Evolutionary conservation across 2,329 filamentous ascomycete species (phyloP), one percentile per base, ranked within the genome.

Genomic region (Fusarium dlaminii): DNA sequence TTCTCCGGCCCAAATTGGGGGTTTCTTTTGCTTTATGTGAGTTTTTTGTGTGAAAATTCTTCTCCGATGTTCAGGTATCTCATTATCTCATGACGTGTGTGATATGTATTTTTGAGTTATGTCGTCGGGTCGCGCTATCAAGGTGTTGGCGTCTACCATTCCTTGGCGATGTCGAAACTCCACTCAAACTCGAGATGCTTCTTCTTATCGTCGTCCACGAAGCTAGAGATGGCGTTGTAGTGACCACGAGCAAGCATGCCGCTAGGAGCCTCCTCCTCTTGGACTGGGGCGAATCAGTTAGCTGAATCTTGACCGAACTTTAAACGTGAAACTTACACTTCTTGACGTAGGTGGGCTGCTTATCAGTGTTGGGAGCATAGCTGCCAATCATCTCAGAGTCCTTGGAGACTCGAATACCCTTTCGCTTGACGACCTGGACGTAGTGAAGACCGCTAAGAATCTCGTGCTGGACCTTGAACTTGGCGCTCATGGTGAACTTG

Each of bases 341-440:
- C 89, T 98, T 98, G 83, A 91, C 91, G 84, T 98, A 97, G 72
- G 92, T 83, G 15, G 93, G 91, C 84, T 94, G 94, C 84, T 94
- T 93, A 73, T 94, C 93, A 24, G 96, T 98, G 87, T 92, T 98
- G 75, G 96, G 96, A 63, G 94, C 93, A 81, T 96, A 99, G 79
- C 94, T 97, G 77, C 96, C 95, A 89, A 99, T 93, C 96, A 99
- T 99, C 87, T 98, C 96, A 79, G 97, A 93, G 80, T 96, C 93
- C 90, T 98, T 99, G 87, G 93, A 94, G 70, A 96, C 90, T 68
- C 90, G 90, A 82, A 98, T 89, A 62, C 94, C 93, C 88, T 95
- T 95, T 78, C 95, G 89, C 89, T 96, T 97, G 72, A 98, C 93
- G 45, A 95, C 90, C 86, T 99, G 96, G 66, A 99, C 90, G 83